These are phyloP conservation scores for Colletotrichum endophyticum DNA, from an alignment of 2,329 filamentous ascomycete species.

Conservation along the genomic window DNA sequence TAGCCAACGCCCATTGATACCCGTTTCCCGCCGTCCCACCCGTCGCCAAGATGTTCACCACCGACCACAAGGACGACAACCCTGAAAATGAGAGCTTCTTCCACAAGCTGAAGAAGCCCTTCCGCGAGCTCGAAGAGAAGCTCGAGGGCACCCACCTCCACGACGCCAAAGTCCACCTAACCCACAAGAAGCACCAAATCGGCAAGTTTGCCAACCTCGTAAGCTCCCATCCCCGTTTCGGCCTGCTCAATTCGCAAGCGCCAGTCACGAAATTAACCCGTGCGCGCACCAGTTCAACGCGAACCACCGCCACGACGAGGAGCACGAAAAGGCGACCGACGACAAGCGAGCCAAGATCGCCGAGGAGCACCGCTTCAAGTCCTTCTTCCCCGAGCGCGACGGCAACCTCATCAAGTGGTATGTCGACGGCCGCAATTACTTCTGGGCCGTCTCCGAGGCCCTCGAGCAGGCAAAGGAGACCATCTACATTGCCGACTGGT, in stretches of 20 bases:
- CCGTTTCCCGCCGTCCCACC: background rate
- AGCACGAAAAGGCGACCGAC: constrained; percentile 85
- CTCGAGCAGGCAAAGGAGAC: constrained; percentile 90
- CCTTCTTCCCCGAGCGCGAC: constrained; percentile 86
- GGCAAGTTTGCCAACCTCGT: constrained; percentile 69
- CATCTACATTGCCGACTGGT: constrained; percentile 98
- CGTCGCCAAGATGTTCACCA: constrained; percentile 10
- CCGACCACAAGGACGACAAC: constrained; percentile 24
- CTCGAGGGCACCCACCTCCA: constrained; percentile 58
- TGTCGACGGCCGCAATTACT: constrained; percentile 93
- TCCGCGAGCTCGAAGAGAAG: constrained; percentile 55
- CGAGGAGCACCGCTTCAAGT: constrained; percentile 82
- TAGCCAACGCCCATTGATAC: background rate
- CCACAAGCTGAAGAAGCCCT: constrained; percentile 55
- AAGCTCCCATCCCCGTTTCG: constrained; percentile 24
- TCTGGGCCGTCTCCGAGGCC: constrained; percentile 89
- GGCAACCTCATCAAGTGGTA: constrained; percentile 96
- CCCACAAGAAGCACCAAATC: constrained; percentile 69
- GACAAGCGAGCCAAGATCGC: constrained; percentile 75
- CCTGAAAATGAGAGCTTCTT: constrained; percentile 36
- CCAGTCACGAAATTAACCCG: background rate
- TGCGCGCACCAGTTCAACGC: constrained; percentile 69
- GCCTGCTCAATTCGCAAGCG: background rate
- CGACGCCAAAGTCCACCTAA: constrained; percentile 61
- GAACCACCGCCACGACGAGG: constrained; percentile 92